A percentile compares a stretch with the other conserved stretches of the same genome.
Evolutionary conservation across 805 yeast genomes (phyloP).

Genomic region (Candida takata): DNA sequence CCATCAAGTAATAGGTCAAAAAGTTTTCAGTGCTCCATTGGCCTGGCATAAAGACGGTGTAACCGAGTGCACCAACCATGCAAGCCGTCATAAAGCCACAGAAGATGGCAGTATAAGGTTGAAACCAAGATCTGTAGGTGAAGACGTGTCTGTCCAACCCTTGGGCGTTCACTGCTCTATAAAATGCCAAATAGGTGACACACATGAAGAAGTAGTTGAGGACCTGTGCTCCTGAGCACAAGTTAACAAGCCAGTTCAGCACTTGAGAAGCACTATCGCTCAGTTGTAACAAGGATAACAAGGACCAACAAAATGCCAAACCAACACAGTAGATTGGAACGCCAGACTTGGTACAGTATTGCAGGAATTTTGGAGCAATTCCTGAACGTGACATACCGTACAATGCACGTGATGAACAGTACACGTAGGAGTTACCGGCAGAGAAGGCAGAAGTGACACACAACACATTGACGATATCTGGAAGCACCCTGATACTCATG

Average conservation of each 20-base stretch:
- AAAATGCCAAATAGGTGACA: slow-evolving; percentile 55
- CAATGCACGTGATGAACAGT: slow-evolving; percentile 51
- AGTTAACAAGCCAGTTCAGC: slow-evolving; percentile 61
- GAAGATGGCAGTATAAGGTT: slow-evolving; percentile 49
- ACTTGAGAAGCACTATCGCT: slow-evolving; percentile 54
- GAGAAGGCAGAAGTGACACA: slow-evolving; percentile 47
- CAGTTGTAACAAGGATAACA: slow-evolving; percentile 60
- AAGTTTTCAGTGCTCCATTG: slow-evolving; percentile 58
- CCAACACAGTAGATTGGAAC: slow-evolving; percentile 68
- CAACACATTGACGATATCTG: slow-evolving; percentile 44
- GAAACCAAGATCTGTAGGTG: slow-evolving; percentile 47
- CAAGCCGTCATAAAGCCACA: slow-evolving; percentile 39
- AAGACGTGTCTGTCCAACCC: slow-evolving; percentile 33
- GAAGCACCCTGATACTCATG: slow-evolving; percentile 43
- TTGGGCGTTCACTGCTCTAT: slow-evolving; percentile 51
- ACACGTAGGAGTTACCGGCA: slow-evolving; percentile 49
- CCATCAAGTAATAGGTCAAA: slow-evolving; percentile 67
- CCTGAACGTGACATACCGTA: slow-evolving; percentile 47
- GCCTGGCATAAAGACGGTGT: slow-evolving; percentile 65
- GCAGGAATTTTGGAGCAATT: slow-evolving; percentile 47
- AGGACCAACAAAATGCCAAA: slow-evolving; percentile 48
- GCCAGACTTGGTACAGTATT: slow-evolving; percentile 51
- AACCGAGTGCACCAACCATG: slow-evolving; percentile 60
- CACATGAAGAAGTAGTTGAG: slow-evolving; percentile 53
- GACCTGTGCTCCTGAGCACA: slow-evolving; percentile 63